These are phyloP conservation scores for Pouteria campechiana DNA, from an alignment of 179 eudicot species.

Conservation along the genomic window DNA sequence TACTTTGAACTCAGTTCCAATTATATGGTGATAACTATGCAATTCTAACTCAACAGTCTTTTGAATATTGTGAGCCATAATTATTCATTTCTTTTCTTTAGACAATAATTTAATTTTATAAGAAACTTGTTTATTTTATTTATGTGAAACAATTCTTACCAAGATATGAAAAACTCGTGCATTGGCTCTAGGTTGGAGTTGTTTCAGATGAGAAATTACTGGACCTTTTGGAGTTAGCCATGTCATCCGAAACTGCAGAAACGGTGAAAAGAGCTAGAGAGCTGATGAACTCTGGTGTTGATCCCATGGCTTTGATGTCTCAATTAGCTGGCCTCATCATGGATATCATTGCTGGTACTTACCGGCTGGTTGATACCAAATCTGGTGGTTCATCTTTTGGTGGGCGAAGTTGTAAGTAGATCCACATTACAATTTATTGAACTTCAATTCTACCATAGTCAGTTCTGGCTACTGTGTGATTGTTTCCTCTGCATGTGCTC, in stretches of 20 bases:
- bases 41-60: no score
- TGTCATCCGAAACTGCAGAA: slow-evolving; percentile 91
- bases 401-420: slow-evolving; percentile 69
- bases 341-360: slow-evolving; percentile 86
- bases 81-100: neutral
- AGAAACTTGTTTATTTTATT: no score
- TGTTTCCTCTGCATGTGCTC: no score
- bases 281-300: slow-evolving; percentile 89
- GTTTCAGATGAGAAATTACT: slow-evolving; percentile 88
- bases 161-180: no score
- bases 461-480: no score
- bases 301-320: slow-evolving; percentile 87
- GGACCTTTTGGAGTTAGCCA: slow-evolving; percentile 85
- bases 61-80: no score
- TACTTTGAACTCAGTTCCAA: no score
- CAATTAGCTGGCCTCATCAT: slow-evolving; percentile 86
- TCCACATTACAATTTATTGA: no score
- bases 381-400: slow-evolving; percentile 34
- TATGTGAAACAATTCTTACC: no score
- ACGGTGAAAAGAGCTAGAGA: slow-evolving; percentile 94
- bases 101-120: neutral
- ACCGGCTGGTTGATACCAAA: slow-evolving; percentile 46
- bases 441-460: no score
- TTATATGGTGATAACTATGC: no score
- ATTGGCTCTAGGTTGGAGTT: slow-evolving; percentile 73